Evolutionary conservation across 192 early-diverging fungal genomes (phyloP), one percentile per base, ranked within the genome.

Genomic region (Coemansia sp.): DNA sequence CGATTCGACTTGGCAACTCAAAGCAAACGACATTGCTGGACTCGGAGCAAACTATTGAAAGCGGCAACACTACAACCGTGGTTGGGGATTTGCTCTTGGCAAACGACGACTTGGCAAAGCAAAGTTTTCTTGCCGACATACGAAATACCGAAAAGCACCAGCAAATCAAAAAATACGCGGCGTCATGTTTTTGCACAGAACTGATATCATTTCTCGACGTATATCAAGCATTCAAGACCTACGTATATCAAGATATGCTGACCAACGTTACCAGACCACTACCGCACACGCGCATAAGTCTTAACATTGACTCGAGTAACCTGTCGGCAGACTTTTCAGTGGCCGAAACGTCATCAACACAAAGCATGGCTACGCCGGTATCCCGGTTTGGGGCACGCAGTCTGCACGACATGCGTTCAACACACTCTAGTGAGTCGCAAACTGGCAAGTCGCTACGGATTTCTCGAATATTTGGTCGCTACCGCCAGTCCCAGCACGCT

Each of bases 161-260:
- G 17, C 42, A 38, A 17, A 34, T 71, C 5, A 45, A 42, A 4
- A 40, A 19, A 13, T 72, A 57, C 57, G 62, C 69, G 22, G 47
- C 56, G 18, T 15, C 17, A 11, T 72, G 69, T 30, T 57, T 72
- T 42, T 72, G 69, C 32, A 45, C 41, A 9, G 69, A 72, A 45
- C 63, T 72, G 10, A 48, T 61, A 22, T 53, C 42, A 13, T 72
- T 72, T 22, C 38, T 72, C 10, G 69, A 72, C n/a, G 58, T 61
- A 1, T 72, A 65, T 34, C 49, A 53, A 27, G 69, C 69, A 15
- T 58, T 72, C 29, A 72, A 72, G 39, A 17, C 17, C 19, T 53
- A 53, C 10, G 53, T 63, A 9, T 60, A 59, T 18, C 34, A 36
- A 37, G 52, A 43, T 22, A 43, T 29, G 42, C 26, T 45, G 19